Base-by-base conservation (phyloP, 2,329 filamentous ascomycete species). In the Apiospora pterosperma region DNA sequence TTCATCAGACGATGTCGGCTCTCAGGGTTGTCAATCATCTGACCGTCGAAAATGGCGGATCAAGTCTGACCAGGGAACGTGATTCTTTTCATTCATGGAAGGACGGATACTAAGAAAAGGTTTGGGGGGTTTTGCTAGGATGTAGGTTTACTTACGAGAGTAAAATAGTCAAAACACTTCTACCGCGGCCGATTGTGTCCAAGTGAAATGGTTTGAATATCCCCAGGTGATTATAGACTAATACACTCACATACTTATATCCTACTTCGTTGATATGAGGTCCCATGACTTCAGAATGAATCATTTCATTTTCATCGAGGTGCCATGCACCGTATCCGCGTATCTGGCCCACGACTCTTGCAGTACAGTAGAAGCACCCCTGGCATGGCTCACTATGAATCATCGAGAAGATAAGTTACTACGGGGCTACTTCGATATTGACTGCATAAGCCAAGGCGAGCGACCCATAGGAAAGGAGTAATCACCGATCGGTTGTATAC, bases 1-100 rank as follows among this genome's bases (percentile, higher is more conserved):
- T 55, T 55, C 48, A n/a, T 55, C 48, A 55, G 48, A 55, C 48
- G 48, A 55, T 55, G 48, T 55, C 48, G 48, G 28, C 48, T 55
- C 48, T 55, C 6, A 5, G 48, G 8, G 31, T 55, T 55, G 48
- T 55, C 48, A 28, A 25, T 55, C 48, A 55, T 55, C 28, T 55
- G 48, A 34, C 48, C 48, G 48, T 55, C 48, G 16, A 34, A 55
- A 55, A 28, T 34, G 48, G 34, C 48, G 48, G 48, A 34, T 55
- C 48, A 55, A 55, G 48, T 55, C 48, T 25, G 48, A 55, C 48
- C 16, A 55, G 48, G 48, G 48, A 55, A 55, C 48, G 48, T 55
- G 48, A 55, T 55, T 55, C 14, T 12, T 31, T 55, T 55, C 48
- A 55, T 34, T 55, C 48, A 55, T 34, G 25, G 48, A 55, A 55